Percentiles rank a stretch among this genome's conserved stretches.
Evolutionary conservation across 148 eudicot species (phyloP).

Genomic region (Chenopodium quinoa): DNA sequence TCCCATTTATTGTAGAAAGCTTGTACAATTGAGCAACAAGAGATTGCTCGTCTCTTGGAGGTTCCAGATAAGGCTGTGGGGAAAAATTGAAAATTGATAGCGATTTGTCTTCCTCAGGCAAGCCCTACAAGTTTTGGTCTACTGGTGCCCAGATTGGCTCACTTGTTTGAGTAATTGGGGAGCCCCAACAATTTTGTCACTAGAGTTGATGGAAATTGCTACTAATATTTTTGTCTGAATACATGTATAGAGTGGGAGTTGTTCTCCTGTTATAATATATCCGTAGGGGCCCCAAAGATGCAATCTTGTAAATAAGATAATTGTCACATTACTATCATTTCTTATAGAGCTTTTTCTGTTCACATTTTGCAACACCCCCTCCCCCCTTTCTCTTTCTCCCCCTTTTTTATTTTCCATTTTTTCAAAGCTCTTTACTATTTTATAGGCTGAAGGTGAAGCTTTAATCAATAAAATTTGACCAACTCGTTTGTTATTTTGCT

Average conservation of each 20-base stretch:
- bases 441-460: neutral
- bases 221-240: constrained; percentile 14
- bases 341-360: neutral
- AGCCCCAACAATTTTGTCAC: constrained; percentile 10
- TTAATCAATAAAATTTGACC: too few species aligned
- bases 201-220: constrained; percentile 9
- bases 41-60: neutral
- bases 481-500: too few species aligned
- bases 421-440: neutral
- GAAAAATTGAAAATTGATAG: neutral
- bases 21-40: neutral
- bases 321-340: constrained; percentile 5
- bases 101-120: constrained; percentile 14
- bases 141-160: neutral
- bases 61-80: neutral
- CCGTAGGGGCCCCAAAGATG: constrained; percentile 14
- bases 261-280: constrained; percentile 14
- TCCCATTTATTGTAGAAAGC: neutral
- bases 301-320: constrained; percentile 12
- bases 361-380: neutral
- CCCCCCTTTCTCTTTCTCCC: too few species aligned
- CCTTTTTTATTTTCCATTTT: too few species aligned
- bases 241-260: constrained; percentile 32
- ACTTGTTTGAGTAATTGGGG: neutral
- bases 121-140: constrained; percentile 8